Conservation (phyloP, 2,329 filamentous ascomycete genomes). For the Talaromyces piceae region DNA sequence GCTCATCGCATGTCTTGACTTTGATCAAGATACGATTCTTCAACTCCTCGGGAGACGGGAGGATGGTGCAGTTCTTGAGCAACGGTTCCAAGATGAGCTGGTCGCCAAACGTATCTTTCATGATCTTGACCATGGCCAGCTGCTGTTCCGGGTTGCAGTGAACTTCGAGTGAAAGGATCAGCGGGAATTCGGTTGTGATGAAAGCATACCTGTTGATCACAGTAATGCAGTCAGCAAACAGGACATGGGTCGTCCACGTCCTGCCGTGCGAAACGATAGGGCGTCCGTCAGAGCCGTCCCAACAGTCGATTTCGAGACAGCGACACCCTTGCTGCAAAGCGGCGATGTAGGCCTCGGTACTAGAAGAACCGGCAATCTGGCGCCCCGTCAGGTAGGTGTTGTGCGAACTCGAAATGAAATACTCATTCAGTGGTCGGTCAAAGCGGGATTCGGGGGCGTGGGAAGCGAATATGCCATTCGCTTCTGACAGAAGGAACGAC, state of each 20-base stretch:
- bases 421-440: constrained; percentile 85
- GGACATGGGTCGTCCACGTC: constrained; percentile 79
- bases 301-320: constrained; percentile 96
- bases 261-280: constrained; percentile 87
- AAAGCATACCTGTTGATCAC: constrained; percentile 96
- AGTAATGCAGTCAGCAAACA: constrained; percentile 84
- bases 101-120: constrained; percentile 75
- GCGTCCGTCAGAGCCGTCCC: constrained; percentile 83
- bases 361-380: constrained; percentile 83
- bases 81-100: constrained; percentile 70
- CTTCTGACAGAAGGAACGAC: constrained; percentile 65
- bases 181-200: constrained; percentile 72
- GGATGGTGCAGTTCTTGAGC: constrained; percentile 56
- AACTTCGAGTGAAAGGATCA: constrained; percentile 93
- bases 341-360: constrained; percentile 88
- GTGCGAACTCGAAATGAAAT: constrained; percentile 97
- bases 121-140: constrained; percentile 77
- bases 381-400: constrained; percentile 94
- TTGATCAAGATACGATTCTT: constrained; percentile 83
- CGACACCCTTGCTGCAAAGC: constrained; percentile 83
- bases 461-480: constrained; percentile 61
- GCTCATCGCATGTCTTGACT: constrained; percentile 70
- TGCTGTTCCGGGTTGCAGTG: constrained; percentile 84
- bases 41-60: constrained; percentile 82
- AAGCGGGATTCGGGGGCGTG: constrained; percentile 57